Evolutionary conservation across 805 yeast genomes (phyloP).

Genomic region (Metschnikowia cubensis): DNA sequence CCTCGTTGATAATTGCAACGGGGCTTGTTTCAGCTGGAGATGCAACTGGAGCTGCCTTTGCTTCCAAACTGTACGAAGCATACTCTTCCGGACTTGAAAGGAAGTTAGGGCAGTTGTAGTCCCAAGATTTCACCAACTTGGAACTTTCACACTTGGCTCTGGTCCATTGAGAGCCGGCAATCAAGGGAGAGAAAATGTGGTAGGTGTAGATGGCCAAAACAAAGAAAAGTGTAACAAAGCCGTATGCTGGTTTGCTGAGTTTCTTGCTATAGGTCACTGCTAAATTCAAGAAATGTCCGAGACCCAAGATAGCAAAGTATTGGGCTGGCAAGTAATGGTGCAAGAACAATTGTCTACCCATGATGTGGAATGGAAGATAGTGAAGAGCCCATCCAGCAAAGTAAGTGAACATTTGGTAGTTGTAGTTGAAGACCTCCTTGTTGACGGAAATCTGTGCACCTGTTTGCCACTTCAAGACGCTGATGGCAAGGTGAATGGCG

Average conservation of each 20-base stretch:
- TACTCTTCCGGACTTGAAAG: conserved; percentile 30
- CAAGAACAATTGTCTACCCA: conserved; percentile 90
- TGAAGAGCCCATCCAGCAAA: conserved; percentile 70
- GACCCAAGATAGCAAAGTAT: conserved; percentile 76
- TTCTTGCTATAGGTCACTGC: conserved; percentile 34
- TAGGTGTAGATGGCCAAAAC: conserved; percentile 51
- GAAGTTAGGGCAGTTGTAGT: conserved; percentile 73
- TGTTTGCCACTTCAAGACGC: conserved; percentile 60
- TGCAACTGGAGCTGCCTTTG: neutral
- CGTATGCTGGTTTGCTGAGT: conserved; percentile 44
- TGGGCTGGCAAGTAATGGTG: conserved; percentile 93
- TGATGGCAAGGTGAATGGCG: conserved; percentile 43
- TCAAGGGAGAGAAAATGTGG: conserved; percentile 62
- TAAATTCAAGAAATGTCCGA: conserved; percentile 65
- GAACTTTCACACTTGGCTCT: conserved; percentile 57
- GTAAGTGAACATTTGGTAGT: conserved; percentile 58
- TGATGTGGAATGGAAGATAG: conserved; percentile 70
- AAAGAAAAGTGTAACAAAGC: conserved; percentile 46
- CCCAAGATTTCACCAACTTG: conserved; percentile 70
- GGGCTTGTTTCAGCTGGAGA: conserved; percentile 8
- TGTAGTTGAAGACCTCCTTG: conserved; percentile 59
- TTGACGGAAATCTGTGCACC: conserved; percentile 41
- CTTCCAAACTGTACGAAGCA: conserved; percentile 7
- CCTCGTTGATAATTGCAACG: conserved; percentile 9
- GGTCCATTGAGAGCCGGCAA: conserved; percentile 82